Conservation (phyloP, 805 yeast genomes). For the Torulaspora quercuum region DNA sequence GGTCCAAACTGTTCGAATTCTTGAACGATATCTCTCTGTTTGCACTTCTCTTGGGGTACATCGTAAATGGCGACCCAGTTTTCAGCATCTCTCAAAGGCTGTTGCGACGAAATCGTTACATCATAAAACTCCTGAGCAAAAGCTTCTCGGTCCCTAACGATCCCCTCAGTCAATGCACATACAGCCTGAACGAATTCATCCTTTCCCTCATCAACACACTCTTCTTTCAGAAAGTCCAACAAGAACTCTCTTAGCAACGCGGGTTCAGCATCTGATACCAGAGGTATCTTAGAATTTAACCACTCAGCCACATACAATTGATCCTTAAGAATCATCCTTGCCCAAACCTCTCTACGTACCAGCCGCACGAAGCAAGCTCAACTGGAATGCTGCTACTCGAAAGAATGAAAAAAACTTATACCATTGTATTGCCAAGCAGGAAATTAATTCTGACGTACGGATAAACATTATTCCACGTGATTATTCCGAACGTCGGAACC, state of each 20-base stretch:
- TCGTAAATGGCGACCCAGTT: constrained; percentile 5
- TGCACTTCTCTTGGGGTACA: constrained; percentile 3
- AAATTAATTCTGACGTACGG: background rate
- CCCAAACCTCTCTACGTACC: too few species aligned
- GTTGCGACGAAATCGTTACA: background rate
- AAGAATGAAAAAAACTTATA: background rate
- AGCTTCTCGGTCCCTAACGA: constrained; percentile 1
- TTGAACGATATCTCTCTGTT: constrained; percentile 1
- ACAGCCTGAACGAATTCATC: constrained; percentile 4
- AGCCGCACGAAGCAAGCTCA: too few species aligned
- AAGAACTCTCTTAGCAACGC: constrained; percentile 5
- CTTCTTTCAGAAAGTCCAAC: constrained; percentile 6
- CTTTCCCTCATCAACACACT: background rate
- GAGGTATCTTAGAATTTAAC: constrained; percentile 2
- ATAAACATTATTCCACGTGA: too few species aligned
- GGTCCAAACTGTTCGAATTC: constrained; percentile 15
- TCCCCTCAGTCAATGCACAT: constrained; percentile 5
- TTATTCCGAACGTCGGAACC: too few species aligned
- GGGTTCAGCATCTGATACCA: constrained; percentile 6
- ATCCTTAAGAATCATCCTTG: constrained; percentile 1
- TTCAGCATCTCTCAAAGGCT: background rate
- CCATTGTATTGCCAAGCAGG: background rate
- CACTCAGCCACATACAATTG: constrained; percentile 1
- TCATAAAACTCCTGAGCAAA: constrained; percentile 6
- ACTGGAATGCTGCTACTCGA: too few species aligned